phyloP scores from a whole-genome alignment of 345 rosid species.

The Populus tremula region DNA sequence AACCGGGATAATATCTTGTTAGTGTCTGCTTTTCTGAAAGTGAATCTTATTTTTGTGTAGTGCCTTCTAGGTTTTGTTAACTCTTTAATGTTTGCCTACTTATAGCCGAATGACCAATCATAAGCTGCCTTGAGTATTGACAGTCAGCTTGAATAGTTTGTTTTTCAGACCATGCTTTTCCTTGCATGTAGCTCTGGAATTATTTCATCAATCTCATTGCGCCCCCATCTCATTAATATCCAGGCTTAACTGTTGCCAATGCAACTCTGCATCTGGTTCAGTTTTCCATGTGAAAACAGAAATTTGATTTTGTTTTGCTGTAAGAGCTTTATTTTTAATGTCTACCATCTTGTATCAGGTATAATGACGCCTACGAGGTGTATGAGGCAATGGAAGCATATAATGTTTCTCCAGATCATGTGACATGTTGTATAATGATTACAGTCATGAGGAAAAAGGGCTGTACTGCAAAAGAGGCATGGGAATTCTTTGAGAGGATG shows the following conservation, averaged over 20 bases:
- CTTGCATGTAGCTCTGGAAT: background rate
- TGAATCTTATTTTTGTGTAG: background rate
- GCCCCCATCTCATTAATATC: background rate
- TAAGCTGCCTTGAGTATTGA: background rate
- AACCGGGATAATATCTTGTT: too few species aligned
- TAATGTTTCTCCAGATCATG: constrained; percentile 59
- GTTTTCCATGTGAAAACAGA: background rate
- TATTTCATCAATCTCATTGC: background rate
- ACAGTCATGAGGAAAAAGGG: constrained; percentile 67
- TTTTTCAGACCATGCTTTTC: background rate
- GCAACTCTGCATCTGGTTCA: background rate
- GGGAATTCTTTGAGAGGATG: constrained; percentile 78
- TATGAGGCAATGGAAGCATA: constrained; percentile 62
- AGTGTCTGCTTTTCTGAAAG: too few species aligned
- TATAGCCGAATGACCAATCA: background rate
- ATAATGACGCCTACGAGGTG: constrained; percentile 66
- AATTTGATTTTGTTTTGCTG: background rate
- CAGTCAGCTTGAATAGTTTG: background rate
- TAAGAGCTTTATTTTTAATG: constrained; percentile 7
- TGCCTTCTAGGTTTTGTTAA: background rate
- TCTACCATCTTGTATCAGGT: constrained; percentile 40
- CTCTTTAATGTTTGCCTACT: background rate
- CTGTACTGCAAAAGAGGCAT: constrained; percentile 65
- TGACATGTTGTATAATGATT: constrained; percentile 72
- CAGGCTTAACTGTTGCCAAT: background rate